Conservation (phyloP, 148 eudicot genomes). For the Camellia granthamiana region DNA sequence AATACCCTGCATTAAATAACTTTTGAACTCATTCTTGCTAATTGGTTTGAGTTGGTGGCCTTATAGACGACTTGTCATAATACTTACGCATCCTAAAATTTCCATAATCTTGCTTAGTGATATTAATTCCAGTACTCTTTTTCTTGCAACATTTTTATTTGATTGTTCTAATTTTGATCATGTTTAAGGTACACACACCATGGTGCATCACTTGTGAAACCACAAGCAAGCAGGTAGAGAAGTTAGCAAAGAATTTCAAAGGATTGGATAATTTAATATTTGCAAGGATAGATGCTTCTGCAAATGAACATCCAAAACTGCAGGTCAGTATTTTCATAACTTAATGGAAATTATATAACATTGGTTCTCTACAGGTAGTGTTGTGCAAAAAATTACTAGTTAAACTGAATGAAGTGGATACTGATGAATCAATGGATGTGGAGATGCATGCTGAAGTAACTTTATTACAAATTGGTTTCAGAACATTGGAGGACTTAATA, state of each 20-base stretch:
- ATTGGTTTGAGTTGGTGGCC: not conserved
- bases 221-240: constrained; percentile 81
- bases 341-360: not conserved
- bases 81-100: not conserved
- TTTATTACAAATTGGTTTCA: no score
- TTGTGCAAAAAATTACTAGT: no score
- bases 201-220: constrained; percentile 83
- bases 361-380: not conserved
- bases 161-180: constrained; percentile 1
- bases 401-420: no score
- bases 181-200: constrained; percentile 75
- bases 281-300: constrained; percentile 80
- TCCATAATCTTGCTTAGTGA: not conserved
- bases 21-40: not conserved
- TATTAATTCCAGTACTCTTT: not conserved
- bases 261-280: constrained; percentile 65
- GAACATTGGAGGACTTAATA: not conserved
- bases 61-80: not conserved
- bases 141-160: not conserved
- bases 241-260: constrained; percentile 90
- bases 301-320: constrained; percentile 81
- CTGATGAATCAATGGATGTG: no score
- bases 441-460: no score
- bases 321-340: constrained; percentile 43
- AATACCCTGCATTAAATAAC: not conserved